Conservation (phyloP, 2,329 filamentous ascomycete species). For the Fusarium veterinarium region DNA sequence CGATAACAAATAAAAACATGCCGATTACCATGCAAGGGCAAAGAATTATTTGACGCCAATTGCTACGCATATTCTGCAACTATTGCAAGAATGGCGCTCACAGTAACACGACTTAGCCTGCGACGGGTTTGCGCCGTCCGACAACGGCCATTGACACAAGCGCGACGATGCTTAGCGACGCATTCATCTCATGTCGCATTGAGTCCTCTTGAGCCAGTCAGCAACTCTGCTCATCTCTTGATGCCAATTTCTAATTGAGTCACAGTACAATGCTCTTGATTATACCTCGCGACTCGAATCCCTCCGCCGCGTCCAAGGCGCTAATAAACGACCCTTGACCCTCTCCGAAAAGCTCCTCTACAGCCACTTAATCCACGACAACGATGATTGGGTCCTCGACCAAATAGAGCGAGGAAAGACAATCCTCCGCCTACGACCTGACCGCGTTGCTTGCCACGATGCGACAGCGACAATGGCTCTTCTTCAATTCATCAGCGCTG, state of each 20-base stretch:
- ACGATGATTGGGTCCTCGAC: constrained; percentile 41
- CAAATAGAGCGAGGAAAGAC: constrained; percentile 52
- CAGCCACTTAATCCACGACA: constrained; percentile 49
- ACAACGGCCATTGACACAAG: not conserved
- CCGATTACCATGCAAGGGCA: not conserved
- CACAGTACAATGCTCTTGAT: constrained; percentile 32
- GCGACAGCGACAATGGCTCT: constrained; percentile 57
- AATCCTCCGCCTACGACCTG: constrained; percentile 51
- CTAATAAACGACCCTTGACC: constrained; percentile 46
- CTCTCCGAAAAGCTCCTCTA: constrained; percentile 55
- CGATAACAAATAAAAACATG: not conserved
- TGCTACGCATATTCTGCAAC: not conserved
- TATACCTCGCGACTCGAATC: constrained; percentile 27
- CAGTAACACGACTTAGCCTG: not conserved
- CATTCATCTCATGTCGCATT: constrained; percentile 24
- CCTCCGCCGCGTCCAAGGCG: constrained; percentile 25
- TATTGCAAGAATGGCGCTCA: not conserved
- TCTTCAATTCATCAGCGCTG: constrained; percentile 56
- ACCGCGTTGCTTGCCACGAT: constrained; percentile 56
- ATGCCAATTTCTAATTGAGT: fast-evolving
- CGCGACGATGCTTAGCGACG: not conserved
- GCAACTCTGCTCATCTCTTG: fast-evolving
- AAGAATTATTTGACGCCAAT: fast-evolving
- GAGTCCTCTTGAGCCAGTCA: constrained; percentile 39
- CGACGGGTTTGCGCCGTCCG: not conserved